Evolutionary conservation across 2,329 filamentous ascomycete species (phyloP).

Genomic region (Cercospora nicotianae): DNA sequence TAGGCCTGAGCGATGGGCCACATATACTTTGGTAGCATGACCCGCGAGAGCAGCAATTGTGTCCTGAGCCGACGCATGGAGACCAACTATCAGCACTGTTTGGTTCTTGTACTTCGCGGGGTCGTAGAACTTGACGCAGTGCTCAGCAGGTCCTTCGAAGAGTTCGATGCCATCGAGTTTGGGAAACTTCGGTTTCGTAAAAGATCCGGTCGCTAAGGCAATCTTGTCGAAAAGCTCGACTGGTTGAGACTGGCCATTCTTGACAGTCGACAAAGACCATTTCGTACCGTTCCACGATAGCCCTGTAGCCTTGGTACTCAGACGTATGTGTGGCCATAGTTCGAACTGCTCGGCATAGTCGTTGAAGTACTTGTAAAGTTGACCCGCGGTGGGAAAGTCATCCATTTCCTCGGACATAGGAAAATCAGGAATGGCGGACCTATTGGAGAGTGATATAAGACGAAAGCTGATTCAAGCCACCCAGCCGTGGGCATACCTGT

Average conservation of each 20-base stretch:
- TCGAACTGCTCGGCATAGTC: constrained; percentile 40
- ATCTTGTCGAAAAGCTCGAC: constrained; percentile 41
- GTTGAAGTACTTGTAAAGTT: constrained; percentile 15
- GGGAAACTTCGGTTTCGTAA: constrained; percentile 42
- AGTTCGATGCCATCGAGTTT: constrained; percentile 39
- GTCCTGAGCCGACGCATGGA: constrained; percentile 45
- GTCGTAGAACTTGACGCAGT: constrained; percentile 34
- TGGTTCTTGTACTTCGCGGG: constrained; percentile 40
- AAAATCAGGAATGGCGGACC: constrained; percentile 16
- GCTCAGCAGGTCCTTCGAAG: constrained; percentile 45
- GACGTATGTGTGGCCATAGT: constrained; percentile 40
- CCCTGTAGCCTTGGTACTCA: constrained; percentile 27
- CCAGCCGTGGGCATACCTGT: not conserved
- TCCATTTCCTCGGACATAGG: constrained; percentile 18
- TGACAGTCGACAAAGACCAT: constrained; percentile 40
- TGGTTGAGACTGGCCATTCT: constrained; percentile 26
- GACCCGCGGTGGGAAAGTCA: constrained; percentile 15
- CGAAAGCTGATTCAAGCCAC: not conserved
- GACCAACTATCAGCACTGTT: constrained; percentile 48
- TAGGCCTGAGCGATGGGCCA: constrained; percentile 14
- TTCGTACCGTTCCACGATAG: constrained; percentile 30
- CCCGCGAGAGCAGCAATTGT: constrained; percentile 24
- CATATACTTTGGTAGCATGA: constrained; percentile 12
- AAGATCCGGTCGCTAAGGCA: constrained; percentile 39
- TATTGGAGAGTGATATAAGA: not conserved